phyloP scores from a whole-genome alignment of 2,329 filamentous ascomycete genomes.

The Arachnomyces sp. region DNA sequence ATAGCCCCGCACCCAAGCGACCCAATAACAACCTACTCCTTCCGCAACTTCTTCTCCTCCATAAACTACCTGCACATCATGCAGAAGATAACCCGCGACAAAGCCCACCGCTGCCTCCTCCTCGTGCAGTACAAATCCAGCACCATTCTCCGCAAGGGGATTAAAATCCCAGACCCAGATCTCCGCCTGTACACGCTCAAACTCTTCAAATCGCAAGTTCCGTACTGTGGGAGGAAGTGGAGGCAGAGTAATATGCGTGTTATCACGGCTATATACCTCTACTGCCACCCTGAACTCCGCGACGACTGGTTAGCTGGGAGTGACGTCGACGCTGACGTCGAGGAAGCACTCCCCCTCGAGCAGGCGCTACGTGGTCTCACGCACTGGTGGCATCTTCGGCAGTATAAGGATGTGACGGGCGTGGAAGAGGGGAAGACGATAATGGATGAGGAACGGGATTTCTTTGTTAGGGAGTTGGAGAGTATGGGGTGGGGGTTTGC shows the following conservation, averaged over 20 bases:
- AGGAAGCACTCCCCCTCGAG: conserved; percentile 84
- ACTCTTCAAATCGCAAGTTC: conserved; percentile 96
- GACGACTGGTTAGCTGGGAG: conserved; percentile 90
- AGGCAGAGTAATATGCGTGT: conserved; percentile 97
- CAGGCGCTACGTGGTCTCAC: conserved; percentile 82
- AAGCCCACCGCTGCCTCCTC: conserved; percentile 87
- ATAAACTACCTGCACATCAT: conserved; percentile 95
- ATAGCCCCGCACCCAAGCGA: conserved; percentile 23
- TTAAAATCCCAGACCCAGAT: conserved; percentile 81
- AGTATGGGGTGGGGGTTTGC: conserved; percentile 50
- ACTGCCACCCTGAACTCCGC: conserved; percentile 82
- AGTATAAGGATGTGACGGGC: conserved; percentile 69
- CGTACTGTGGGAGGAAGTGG: conserved; percentile 97
- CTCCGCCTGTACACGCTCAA: conserved; percentile 92
- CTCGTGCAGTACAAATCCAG: conserved; percentile 94
- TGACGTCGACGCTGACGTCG: conserved; percentile 87
- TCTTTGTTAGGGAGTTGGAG: conserved; percentile 69
- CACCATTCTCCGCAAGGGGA: conserved; percentile 80
- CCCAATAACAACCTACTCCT: conserved; percentile 82
- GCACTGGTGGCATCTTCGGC: conserved; percentile 84
- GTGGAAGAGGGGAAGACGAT: conserved; percentile 43
- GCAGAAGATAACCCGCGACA: conserved; percentile 94
- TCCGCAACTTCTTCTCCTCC: conserved; percentile 87
- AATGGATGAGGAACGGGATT: conserved; percentile 66
- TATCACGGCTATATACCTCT: conserved; percentile 92